Evolutionary conservation across 768 basidiomycete species (phyloP), one percentile per base, ranked within the genome.

Genomic region (Asterophora lycoperdoides): DNA sequence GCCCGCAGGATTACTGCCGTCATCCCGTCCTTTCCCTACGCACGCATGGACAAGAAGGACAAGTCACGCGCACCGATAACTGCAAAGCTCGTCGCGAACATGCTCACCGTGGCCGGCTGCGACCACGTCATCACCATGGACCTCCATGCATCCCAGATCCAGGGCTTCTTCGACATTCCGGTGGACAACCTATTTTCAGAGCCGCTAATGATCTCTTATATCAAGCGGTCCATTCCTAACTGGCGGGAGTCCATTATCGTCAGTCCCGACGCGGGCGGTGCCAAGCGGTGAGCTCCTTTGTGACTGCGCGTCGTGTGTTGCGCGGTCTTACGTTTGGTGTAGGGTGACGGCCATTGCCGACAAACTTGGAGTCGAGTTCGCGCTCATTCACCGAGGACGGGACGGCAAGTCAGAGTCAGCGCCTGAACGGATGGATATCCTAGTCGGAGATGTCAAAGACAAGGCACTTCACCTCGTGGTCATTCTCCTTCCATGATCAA

Each of bases 71-170:
- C 93, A 3, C 95, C 96, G 19, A 99, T 99, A 66, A 97, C 95
- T 4, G 93, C 95, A 39, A 99, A 99, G 71, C 80, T 99, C 46
- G 91, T 98, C 41, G 94, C 95, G 18, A 98, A 96, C 68, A 98
- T 98, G 95, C 76, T 99, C 51, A 86, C 83, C 37, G 90, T 96
- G 40, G 94, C 96, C 8, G 95, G 95, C 18, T 96, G 93, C 64
- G 95, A 98, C 69, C 95, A 98, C 63, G 87, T 99, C 61, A 97
- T 99, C 58, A 97, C 95, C n/a, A 95, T 98, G 88, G 94, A 98
- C 66, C 73, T 98, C 43, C 95, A 97, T 62, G 94, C 95, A 35
- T 89, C 88, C 60, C 95, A 98, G 72, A 98, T 97, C 52, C 95
- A 98, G 64, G 95, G 95, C 6, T 98, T 98, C 75, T 98, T 98